phyloP scores from a whole-genome alignment of 2,329 filamentous ascomycete species.

The Niveomyces coronatus region DNA sequence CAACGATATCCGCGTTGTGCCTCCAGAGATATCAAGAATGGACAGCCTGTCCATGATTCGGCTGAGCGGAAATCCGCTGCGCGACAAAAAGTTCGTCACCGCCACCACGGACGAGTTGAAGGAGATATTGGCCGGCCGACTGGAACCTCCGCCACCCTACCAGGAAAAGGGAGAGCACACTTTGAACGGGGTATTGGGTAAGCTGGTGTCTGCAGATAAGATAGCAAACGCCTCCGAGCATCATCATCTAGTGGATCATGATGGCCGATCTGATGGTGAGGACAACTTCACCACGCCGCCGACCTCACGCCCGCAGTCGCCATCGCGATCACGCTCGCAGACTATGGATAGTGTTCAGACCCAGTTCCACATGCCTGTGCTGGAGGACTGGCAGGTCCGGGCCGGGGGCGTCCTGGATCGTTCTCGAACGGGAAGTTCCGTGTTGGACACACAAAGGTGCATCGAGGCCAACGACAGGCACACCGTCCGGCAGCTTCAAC shows the following conservation, averaged over 20 bases:
- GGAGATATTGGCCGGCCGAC: slow-evolving; percentile 53
- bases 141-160: slow-evolving; percentile 46
- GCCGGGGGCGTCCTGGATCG: slow-evolving; percentile 57
- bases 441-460: slow-evolving; percentile 46
- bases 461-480: slow-evolving; percentile 44
- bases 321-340: slow-evolving; percentile 36
- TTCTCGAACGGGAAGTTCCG: slow-evolving; percentile 53
- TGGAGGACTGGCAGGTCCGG: slow-evolving; percentile 44
- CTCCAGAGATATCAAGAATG: slow-evolving; percentile 72
- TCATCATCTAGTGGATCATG: slow-evolving; percentile 26
- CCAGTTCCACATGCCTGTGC: slow-evolving; percentile 34
- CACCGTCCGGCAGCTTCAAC: slow-evolving; percentile 46
- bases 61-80: slow-evolving; percentile 79
- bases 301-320: slow-evolving; percentile 41
- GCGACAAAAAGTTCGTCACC: slow-evolving; percentile 75
- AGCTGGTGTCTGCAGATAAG: slow-evolving; percentile 23
- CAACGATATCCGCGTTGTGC: slow-evolving; percentile 70
- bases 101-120: slow-evolving; percentile 78
- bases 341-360: slow-evolving; percentile 34
- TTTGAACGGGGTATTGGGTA: slow-evolving; percentile 15
- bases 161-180: slow-evolving; percentile 20
- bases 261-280: slow-evolving; percentile 40
- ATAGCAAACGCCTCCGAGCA: slow-evolving; percentile 9
- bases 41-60: slow-evolving; percentile 63
- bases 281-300: slow-evolving; percentile 47